phyloP scores from a whole-genome alignment of 345 rosid genomes.

The Camelina neglecta region DNA sequence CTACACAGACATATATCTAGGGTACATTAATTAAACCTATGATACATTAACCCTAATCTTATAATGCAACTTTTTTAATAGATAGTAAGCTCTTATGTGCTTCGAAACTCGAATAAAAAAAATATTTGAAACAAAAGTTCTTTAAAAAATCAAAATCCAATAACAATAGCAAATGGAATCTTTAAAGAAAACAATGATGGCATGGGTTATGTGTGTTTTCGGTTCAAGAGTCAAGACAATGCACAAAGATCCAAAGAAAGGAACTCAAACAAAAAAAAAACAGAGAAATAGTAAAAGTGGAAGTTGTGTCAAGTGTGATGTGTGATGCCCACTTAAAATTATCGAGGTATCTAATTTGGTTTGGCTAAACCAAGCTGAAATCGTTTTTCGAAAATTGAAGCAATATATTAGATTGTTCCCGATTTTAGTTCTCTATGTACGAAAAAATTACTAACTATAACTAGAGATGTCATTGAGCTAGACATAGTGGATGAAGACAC shows the following conservation, averaged over 20 bases:
- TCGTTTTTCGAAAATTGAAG: background rate
- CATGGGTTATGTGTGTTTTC: conserved; percentile 26
- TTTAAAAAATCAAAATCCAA: conserved; percentile 2
- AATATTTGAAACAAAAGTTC: background rate
- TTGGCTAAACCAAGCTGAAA: conserved; percentile 1
- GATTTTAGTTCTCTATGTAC: no score
- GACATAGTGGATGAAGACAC: no score
- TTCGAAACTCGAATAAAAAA: background rate
- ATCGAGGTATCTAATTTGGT: background rate
- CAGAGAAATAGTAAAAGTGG: conserved; percentile 28
- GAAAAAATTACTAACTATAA: no score
- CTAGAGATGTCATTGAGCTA: no score
- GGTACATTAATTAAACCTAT: no score
- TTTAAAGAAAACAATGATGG: conserved; percentile 32
- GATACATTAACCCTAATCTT: no score
- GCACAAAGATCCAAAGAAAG: conserved; percentile 37
- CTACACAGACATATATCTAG: no score
- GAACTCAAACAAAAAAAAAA: background rate
- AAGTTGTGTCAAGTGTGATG: conserved; percentile 23
- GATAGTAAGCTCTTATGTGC: no score
- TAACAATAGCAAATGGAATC: conserved; percentile 19
- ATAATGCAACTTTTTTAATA: no score
- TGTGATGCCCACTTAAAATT: conserved; percentile 24
- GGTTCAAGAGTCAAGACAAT: conserved; percentile 31
- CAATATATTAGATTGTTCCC: no score